phyloP scores from a whole-genome alignment of 371 early-diverging fungal species.

The Dichotomocladium elegans region DNA sequence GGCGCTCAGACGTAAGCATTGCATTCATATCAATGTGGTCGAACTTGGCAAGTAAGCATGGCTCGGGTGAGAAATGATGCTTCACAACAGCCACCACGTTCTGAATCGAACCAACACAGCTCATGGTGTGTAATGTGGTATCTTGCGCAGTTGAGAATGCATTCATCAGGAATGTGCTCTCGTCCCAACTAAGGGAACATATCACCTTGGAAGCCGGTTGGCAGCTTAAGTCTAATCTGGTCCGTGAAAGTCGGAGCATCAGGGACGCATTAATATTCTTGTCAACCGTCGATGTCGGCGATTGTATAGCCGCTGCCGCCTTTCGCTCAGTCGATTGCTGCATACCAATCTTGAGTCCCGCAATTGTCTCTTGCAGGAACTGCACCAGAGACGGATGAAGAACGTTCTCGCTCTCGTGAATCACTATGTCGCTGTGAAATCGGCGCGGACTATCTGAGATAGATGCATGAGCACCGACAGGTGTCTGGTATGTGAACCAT shows the following conservation, averaged over 20 bases:
- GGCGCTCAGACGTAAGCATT: conserved; percentile 48
- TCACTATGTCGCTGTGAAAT: conserved; percentile 64
- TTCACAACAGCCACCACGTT: conserved; percentile 63
- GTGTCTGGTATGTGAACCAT: conserved; percentile 57
- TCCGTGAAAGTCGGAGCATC: conserved; percentile 56
- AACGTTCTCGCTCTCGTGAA: conserved; percentile 74
- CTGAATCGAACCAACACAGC: conserved; percentile 57
- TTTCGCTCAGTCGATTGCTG: conserved; percentile 48
- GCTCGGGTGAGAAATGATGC: conserved; percentile 81
- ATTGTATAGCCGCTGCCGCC: conserved; percentile 10
- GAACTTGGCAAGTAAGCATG: conserved; percentile 64
- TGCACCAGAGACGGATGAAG: conserved; percentile 74
- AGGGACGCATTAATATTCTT: conserved; percentile 37
- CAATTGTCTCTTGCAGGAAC: conserved; percentile 65
- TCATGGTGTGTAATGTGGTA: conserved; percentile 46
- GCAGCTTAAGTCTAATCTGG: conserved; percentile 72
- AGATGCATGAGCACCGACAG: conserved; percentile 49
- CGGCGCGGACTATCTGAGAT: conserved; percentile 41
- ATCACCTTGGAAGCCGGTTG: conserved; percentile 77
- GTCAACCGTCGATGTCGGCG: conserved; percentile 8
- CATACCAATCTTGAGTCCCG: conserved; percentile 64
- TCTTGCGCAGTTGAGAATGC: conserved; percentile 31
- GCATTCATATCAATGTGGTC: conserved; percentile 59
- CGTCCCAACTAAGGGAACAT: conserved; percentile 66
- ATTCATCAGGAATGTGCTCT: conserved; percentile 66